phyloP scores from a whole-genome alignment of 129 eudicot species.

The Chrysanthemum seticuspe region DNA sequence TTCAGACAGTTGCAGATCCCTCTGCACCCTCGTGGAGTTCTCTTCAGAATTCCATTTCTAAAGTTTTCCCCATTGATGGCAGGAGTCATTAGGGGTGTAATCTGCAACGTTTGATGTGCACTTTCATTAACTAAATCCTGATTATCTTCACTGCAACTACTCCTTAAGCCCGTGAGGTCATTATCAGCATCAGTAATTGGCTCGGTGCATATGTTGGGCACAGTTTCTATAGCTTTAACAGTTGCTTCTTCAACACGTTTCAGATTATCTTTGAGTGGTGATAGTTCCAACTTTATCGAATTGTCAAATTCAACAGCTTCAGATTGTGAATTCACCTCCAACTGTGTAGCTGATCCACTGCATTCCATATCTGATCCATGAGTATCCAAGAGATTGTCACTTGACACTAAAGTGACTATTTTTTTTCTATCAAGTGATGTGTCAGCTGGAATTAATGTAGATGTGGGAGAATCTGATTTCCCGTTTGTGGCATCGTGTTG shows the following conservation, averaged over 20 bases:
- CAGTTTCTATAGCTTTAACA: conserved; percentile 21
- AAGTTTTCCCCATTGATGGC: conserved; percentile 16
- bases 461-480: conserved; percentile 30
- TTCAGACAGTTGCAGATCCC: conserved; percentile 73
- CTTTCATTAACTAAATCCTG: conserved; percentile 21
- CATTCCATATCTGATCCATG: conserved; percentile 9
- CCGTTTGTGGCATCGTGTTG: conserved; percentile 15
- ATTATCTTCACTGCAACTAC: conserved; percentile 10
- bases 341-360: conserved; percentile 21
- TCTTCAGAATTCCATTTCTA: conserved; percentile 58
- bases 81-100: conserved; percentile 19
- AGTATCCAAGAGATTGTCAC: conserved; percentile 18
- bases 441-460: conserved; percentile 25
- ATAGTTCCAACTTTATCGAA: conserved; percentile 26
- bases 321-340: conserved; percentile 19
- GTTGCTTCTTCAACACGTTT: conserved; percentile 18
- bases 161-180: conserved; percentile 11
- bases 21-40: conserved; percentile 68
- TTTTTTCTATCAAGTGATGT: conserved; percentile 21
- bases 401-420: conserved; percentile 6
- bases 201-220: conserved; percentile 18
- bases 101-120: conserved; percentile 19
- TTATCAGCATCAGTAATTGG: conserved; percentile 15
- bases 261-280: conserved; percentile 13
- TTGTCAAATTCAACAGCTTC: conserved; percentile 20